A percentile compares a stretch with the other conserved stretches of the same genome.
Evolutionary conservation across 192 early-diverging fungal species (phyloP).

Genomic region (Blastocladiella britannica): DNA sequence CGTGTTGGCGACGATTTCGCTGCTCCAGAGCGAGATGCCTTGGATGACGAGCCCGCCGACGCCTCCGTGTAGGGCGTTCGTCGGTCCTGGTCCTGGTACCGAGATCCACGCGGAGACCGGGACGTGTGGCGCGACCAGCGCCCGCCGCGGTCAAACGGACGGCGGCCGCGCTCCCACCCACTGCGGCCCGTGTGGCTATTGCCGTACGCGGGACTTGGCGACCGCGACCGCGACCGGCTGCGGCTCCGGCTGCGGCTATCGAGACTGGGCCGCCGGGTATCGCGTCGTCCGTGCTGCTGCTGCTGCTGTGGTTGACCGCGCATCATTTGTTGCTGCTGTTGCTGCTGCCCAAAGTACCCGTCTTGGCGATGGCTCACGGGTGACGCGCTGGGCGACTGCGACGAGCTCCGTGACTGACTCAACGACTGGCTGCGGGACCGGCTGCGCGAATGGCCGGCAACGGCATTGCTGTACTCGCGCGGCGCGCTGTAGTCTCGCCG

Average conservation of each 20-base stretch:
- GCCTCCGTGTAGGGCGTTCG: background rate
- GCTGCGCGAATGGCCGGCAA: too few relatives aligned
- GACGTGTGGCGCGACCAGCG: background rate
- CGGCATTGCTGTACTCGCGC: too few relatives aligned
- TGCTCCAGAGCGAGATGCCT: background rate
- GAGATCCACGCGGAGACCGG: background rate
- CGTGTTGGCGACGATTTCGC: background rate
- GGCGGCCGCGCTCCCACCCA: background rate
- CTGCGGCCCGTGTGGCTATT: background rate
- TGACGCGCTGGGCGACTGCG: too few relatives aligned
- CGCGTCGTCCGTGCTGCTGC: constrained; percentile 4
- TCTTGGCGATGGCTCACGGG: too few relatives aligned
- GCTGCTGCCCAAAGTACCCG: too few relatives aligned
- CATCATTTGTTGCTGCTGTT: too few relatives aligned
- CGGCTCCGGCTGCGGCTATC: background rate
- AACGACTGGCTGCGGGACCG: too few relatives aligned
- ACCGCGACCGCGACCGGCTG: constrained; percentile 1
- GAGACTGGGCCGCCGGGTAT: background rate
- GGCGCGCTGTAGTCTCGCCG: too few relatives aligned
- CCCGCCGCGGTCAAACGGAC: background rate
- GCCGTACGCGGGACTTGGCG: background rate
- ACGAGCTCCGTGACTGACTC: too few relatives aligned
- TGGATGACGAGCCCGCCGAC: background rate
- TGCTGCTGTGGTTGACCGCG: too few relatives aligned
- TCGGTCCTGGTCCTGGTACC: background rate